phyloP scores from a whole-genome alignment of 768 basidiomycete genomes.

The Tephrocybe sp. region DNA sequence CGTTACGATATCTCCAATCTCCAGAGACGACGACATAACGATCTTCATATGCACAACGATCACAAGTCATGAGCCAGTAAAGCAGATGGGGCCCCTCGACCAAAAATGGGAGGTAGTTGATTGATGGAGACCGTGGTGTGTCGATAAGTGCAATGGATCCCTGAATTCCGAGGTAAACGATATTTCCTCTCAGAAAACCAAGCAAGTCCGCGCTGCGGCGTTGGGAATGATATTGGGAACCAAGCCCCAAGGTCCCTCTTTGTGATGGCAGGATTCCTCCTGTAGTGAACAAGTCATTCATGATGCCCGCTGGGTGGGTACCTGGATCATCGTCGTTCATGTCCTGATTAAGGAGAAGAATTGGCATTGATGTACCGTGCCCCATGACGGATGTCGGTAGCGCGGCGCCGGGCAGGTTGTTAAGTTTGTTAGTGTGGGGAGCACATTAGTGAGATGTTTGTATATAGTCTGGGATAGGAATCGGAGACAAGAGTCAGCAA shows the following conservation, averaged over 20 bases:
- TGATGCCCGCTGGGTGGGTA: not conserved
- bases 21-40: not conserved
- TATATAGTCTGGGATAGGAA: not conserved
- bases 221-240: no score
- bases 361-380: slow-evolving; percentile 11
- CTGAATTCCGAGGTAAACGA: slow-evolving; percentile 13
- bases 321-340: slow-evolving; percentile 11
- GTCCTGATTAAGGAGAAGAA: slow-evolving; percentile 1
- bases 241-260: no score
- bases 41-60: not conserved
- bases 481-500: slow-evolving; percentile 3
- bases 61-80: no score
- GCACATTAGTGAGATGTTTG: not conserved
- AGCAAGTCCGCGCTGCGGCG: slow-evolving; percentile 10
- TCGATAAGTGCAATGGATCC: slow-evolving; percentile 3
- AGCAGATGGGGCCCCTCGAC: not conserved
- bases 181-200: not conserved
- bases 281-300: no score
- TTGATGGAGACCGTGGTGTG: not conserved
- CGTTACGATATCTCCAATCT: not conserved
- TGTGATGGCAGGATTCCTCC: no score
- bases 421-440: no score
- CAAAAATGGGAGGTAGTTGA: slow-evolving; percentile 1
- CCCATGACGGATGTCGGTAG: slow-evolving; percentile 2
- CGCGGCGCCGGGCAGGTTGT: no score